These are phyloP conservation scores for Boletus huronensis DNA, from an alignment of 768 basidiomycete species.

Conservation along the genomic window DNA sequence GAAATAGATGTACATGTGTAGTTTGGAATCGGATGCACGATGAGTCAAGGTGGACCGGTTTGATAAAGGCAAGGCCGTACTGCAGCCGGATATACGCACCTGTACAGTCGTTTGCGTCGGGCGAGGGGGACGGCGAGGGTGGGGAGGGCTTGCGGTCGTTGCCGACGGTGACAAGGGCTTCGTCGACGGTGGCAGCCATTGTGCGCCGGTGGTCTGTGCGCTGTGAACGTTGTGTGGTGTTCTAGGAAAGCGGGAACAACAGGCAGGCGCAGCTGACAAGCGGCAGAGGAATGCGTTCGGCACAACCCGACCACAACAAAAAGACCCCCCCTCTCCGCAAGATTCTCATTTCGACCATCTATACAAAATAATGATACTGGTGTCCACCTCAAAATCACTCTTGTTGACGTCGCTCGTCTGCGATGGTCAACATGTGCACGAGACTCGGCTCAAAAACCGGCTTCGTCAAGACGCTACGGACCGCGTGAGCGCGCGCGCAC, in stretches of 20 bases:
- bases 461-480: conserved; percentile 67
- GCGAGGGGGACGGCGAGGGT: conserved; percentile 41
- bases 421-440: conserved; percentile 40
- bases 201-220: conserved; percentile 32
- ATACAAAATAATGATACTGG: background rate
- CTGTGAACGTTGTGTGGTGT: conserved; percentile 22
- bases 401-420: conserved; percentile 37
- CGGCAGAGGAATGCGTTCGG: conserved; percentile 30
- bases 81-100: conserved; percentile 37
- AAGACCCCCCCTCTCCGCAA: conserved; percentile 2
- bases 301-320: conserved; percentile 34
- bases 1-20: background rate
- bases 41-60: conserved; percentile 22
- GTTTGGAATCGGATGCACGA: conserved; percentile 22
- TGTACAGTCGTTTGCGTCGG: conserved; percentile 39
- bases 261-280: conserved; percentile 33
- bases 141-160: conserved; percentile 22
- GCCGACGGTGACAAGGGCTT: conserved; percentile 6
- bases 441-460: conserved; percentile 64
- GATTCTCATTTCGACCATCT: conserved; percentile 5
- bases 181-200: conserved; percentile 28
- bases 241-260: conserved; percentile 28
- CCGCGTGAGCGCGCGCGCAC: background rate
- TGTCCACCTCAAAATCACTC: background rate
- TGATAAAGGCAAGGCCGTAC: conserved; percentile 24